phyloP scores from a whole-genome alignment of 2,329 filamentous ascomycete genomes.

The Didymella pomorum region DNA sequence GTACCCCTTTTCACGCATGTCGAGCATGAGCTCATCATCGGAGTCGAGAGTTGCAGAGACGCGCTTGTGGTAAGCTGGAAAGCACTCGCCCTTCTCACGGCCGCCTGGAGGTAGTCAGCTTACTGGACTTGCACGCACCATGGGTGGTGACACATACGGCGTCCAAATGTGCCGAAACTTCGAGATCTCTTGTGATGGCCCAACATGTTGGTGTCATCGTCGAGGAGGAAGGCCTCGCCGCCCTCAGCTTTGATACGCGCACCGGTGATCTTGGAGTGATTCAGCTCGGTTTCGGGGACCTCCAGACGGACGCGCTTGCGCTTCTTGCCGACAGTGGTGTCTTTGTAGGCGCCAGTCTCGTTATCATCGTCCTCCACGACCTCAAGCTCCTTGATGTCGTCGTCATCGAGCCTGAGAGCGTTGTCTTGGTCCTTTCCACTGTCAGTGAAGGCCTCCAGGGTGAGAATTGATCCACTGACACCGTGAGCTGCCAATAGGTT shows the following conservation, averaged over 20 bases:
- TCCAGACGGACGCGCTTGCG: conserved; percentile 29
- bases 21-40: conserved; percentile 58
- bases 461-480: conserved; percentile 8
- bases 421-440: conserved; percentile 9
- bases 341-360: conserved; percentile 20
- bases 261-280: conserved; percentile 21
- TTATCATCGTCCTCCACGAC: conserved; percentile 18
- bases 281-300: conserved; percentile 11
- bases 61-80: conserved; percentile 53
- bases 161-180: conserved; percentile 36
- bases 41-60: conserved; percentile 55
- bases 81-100: conserved; percentile 43
- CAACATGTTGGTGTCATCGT: conserved; percentile 26
- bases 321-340: conserved; percentile 16
- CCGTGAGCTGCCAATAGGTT: conserved; percentile 7
- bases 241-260: conserved; percentile 23
- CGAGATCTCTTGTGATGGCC: conserved; percentile 20
- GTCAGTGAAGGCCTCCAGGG: conserved; percentile 6
- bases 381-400: conserved; percentile 13
- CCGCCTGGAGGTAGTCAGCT: conserved; percentile 1
- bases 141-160: conserved; percentile 14
- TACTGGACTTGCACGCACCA: neutral
- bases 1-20: conserved; percentile 54
- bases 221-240: conserved; percentile 33
- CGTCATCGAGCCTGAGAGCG: conserved; percentile 30